phyloP scores from a whole-genome alignment of 176 grass and related monocot genomes.

The Zea luxurians region DNA sequence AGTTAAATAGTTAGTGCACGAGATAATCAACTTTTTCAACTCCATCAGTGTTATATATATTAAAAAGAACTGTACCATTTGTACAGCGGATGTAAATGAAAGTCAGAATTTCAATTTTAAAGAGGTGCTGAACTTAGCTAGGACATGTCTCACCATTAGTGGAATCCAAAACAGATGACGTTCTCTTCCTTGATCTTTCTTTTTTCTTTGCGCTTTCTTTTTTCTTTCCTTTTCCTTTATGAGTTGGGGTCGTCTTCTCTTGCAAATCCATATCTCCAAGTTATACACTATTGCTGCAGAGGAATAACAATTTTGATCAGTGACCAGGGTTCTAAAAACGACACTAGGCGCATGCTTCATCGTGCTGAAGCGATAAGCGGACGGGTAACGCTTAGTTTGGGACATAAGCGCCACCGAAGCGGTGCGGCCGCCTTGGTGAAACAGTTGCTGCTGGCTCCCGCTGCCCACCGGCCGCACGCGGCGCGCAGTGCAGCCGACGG shows the following conservation, averaged over 20 bases:
- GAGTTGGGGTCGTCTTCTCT: conserved; percentile 31
- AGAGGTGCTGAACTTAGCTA: not conserved
- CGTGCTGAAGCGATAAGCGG: no score
- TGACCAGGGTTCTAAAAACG: not conserved
- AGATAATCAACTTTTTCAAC: not conserved
- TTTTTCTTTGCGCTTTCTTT: conserved; percentile 28
- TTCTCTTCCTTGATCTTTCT: conserved; percentile 52
- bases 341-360: not conserved
- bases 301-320: conserved; percentile 22
- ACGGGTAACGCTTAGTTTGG: not conserved
- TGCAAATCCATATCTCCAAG: conserved; percentile 35
- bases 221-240: conserved; percentile 56
- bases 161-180: conserved; percentile 53
- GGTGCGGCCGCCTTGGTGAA: not conserved
- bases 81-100: conserved; percentile 18
- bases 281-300: conserved; percentile 36
- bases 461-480: no score
- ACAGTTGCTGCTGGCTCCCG: not conserved
- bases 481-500: not conserved
- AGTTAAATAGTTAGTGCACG: not conserved
- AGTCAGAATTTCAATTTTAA: not conserved
- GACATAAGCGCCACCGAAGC: not conserved
- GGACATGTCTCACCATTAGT: conserved; percentile 44
- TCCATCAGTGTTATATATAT: not conserved
- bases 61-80: not conserved